phyloP scores from a whole-genome alignment of 2,329 filamentous ascomycete genomes.

The Chrysoporthe cubensis region DNA sequence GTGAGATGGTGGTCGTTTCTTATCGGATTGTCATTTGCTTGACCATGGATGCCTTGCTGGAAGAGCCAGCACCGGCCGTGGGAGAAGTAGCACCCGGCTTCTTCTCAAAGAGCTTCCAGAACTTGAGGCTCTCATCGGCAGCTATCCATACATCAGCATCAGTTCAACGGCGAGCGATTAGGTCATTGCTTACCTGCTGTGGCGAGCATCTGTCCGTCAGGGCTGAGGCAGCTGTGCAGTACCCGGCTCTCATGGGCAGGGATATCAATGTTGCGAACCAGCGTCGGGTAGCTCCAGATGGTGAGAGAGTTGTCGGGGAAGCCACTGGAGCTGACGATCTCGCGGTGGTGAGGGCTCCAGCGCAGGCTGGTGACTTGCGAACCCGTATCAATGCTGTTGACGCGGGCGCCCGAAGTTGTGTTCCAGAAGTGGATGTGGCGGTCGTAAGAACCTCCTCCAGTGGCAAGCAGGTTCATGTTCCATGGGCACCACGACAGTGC shows the following conservation, averaged over 20 bases:
- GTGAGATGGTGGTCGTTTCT: conserved; percentile 35
- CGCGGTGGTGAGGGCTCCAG: conserved; percentile 96
- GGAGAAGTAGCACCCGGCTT: conserved; percentile 77
- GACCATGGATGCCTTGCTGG: conserved; percentile 80
- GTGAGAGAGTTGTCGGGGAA: conserved; percentile 99
- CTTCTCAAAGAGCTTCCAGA: conserved; percentile 99
- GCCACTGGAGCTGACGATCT: conserved; percentile 95
- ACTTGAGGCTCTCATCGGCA: conserved; percentile 96
- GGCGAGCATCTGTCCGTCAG: conserved; percentile 96
- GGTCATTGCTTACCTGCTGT: conserved; percentile 69
- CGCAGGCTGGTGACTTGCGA: conserved; percentile 95
- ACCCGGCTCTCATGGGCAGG: conserved; percentile 96
- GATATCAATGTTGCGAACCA: conserved; percentile 97
- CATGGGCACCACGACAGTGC: conserved; percentile 98
- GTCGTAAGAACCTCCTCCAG: conserved; percentile 94
- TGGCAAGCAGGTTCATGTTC: conserved; percentile 96
- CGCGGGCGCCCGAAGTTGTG: conserved; percentile 92
- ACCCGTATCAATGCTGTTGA: conserved; percentile 98
- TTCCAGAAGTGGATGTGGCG: conserved; percentile 99
- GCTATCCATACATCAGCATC: conserved; percentile 52
- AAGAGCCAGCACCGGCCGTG: conserved; percentile 67
- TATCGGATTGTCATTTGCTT: conserved; percentile 96
- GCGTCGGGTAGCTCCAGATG: conserved; percentile 98
- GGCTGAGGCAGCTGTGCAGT: conserved; percentile 94
- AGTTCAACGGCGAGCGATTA: conserved; percentile 4